phyloP scores from a whole-genome alignment of 1,284 basidiomycete species.

The Ustanciosporium gigantosporum region DNA sequence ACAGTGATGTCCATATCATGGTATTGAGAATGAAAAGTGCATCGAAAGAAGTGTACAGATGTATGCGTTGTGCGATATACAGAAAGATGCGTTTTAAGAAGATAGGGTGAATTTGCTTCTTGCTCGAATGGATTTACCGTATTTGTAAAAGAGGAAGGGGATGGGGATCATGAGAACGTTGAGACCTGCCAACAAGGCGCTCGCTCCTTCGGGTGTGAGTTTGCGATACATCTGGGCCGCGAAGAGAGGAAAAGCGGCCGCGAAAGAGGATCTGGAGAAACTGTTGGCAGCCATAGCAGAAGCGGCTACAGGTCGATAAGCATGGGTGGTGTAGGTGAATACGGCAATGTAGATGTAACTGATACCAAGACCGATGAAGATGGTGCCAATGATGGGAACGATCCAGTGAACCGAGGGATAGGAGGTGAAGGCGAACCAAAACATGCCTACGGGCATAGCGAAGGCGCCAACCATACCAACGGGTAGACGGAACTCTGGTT shows the following conservation, averaged over 20 bases:
- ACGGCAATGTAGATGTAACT: conserved; percentile 33
- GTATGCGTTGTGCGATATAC: no score
- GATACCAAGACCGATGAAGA: conserved; percentile 36
- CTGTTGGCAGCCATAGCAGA: conserved; percentile 43
- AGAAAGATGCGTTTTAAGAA: conserved; percentile 1
- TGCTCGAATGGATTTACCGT: conserved; percentile 38
- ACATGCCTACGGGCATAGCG: conserved; percentile 36
- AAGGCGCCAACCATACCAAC: conserved; percentile 38
- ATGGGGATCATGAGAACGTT: conserved; percentile 43
- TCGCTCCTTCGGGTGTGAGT: conserved; percentile 20
- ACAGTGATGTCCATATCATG: no score
- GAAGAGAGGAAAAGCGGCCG: conserved; percentile 34
- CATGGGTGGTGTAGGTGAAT: conserved; percentile 37
- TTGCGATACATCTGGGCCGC: conserved; percentile 36
- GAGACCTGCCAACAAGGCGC: conserved; percentile 31
- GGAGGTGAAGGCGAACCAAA: conserved; percentile 45
- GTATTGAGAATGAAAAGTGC: no score
- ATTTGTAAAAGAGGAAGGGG: conserved; percentile 41
- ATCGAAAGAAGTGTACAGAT: no score
- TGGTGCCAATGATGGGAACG: conserved; percentile 35
- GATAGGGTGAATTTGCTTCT: conserved; percentile 34
- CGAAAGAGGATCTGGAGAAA: conserved; percentile 34
- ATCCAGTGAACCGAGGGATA: conserved; percentile 45
- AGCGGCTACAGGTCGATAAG: conserved; percentile 41
- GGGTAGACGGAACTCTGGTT: conserved; percentile 46